Base-by-base conservation (phyloP, 768 basidiomycete species). In the Rubroboletus satanas region DNA sequence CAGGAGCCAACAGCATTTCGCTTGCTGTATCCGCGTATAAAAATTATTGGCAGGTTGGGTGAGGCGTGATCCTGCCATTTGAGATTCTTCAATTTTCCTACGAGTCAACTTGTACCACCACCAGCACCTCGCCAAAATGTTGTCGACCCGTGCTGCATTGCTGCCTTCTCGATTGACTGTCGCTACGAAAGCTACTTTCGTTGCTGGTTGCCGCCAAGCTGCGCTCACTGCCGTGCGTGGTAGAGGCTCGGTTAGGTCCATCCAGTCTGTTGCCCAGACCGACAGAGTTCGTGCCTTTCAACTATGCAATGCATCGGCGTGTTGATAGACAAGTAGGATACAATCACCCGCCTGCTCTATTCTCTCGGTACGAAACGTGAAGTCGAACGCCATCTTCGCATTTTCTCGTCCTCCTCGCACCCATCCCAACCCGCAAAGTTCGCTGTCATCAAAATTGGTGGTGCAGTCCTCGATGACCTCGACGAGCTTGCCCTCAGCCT, bases 361-460 rank as follows among this genome's bases (percentile, higher is more conserved):
- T 98, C 96, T 21, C 88, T 99, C 60, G 97, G 96, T 49, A 91
- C 92, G 31, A 94, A 97, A 68, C 89, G 93, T 60, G 97, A 99
- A 72, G 97, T 99, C 62, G 95, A 98, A 68, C 88, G 97, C 58
- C 95, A 99, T 77, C 86, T 99, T 31, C 89, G 96, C 46, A 99
- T 99, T 67, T 99, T 99, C 70, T 93, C 93, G 10, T 88, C 91
- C n/a, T 87, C 93, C 21, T 90, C 92, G 7, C 87, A 94, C 65
- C 84, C 88, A 3, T 85, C 90, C 15, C 85, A 92, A 56, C 90
- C 92, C 38, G 94, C 94, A 57, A 96, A 93, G 71, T 97, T 97
- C 65, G 94, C 93, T 37, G 97, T 99, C 56, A 87, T 99, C 79
- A 99, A 99, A 75, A 86, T 99, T 63, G 97, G 97, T 56, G 97